Percentiles rank a stretch among this genome's conserved stretches.
Evolutionary conservation across 306 rosid species (phyloP).

Genomic region (Cyamopsis tetragonoloba): DNA sequence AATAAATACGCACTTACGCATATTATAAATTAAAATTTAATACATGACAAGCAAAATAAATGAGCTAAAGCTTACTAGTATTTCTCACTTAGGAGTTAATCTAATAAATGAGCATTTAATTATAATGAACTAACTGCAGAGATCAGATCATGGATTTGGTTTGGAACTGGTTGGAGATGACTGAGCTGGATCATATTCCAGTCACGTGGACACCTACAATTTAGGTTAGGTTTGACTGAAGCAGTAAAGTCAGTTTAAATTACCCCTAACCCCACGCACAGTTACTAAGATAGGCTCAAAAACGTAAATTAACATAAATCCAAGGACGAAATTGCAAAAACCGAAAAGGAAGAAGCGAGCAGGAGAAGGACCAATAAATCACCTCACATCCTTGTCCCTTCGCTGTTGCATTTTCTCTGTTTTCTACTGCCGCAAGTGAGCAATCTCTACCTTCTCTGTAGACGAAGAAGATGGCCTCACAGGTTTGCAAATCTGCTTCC

Average conservation of each 20-base stretch:
- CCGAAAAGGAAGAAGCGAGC: background rate
- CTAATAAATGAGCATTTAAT: background rate
- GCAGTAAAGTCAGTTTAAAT: background rate
- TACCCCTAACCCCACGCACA: background rate
- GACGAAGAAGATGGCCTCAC: conserved; percentile 51
- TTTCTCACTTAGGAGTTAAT: no score
- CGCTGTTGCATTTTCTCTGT: background rate
- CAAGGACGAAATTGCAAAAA: conserved; percentile 16
- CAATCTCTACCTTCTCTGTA: background rate
- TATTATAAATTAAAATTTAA: no score
- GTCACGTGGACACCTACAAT: background rate
- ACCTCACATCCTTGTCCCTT: background rate
- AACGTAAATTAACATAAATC: background rate
- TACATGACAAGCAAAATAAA: no score
- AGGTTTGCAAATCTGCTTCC: conserved; percentile 64
- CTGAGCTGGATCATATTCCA: background rate
- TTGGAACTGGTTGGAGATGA: background rate
- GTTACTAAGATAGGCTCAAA: no score
- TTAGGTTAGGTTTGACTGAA: background rate
- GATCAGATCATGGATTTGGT: no score
- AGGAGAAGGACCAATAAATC: background rate
- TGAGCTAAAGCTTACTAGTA: no score
- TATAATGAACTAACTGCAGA: background rate
- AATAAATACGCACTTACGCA: no score
- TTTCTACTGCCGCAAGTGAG: background rate